Conservation (phyloP, 169 alveolate genomes). For the Plasmodium reichenowi region DNA sequence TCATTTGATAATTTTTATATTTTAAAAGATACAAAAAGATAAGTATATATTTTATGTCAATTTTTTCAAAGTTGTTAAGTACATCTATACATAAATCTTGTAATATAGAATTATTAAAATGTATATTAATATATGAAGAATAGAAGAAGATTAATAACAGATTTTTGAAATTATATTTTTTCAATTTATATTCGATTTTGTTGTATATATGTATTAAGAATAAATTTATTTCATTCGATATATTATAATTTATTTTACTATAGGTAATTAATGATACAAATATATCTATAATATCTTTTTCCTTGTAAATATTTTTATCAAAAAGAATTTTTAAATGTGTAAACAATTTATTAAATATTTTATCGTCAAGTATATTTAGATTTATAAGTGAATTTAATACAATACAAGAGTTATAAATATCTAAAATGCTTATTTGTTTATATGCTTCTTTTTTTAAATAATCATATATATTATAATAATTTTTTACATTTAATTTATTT, state of each 20-base stretch:
- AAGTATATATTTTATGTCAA: slow-evolving; percentile 18
- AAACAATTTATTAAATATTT: slow-evolving; percentile 28
- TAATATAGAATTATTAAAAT: slow-evolving; percentile 13
- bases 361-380: slow-evolving; percentile 40
- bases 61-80: slow-evolving; percentile 28
- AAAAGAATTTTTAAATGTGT: slow-evolving; percentile 39
- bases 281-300: slow-evolving; percentile 62
- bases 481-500: slow-evolving; percentile 35
- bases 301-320: slow-evolving; percentile 63
- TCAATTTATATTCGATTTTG: slow-evolving; percentile 27
- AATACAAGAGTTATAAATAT: slow-evolving; percentile 51
- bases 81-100: slow-evolving; percentile 67
- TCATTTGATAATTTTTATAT: slow-evolving; percentile 32
- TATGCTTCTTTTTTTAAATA: slow-evolving; percentile 25
- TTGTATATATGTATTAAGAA: slow-evolving; percentile 28
- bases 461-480: slow-evolving; percentile 62
- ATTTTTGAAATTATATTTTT: slow-evolving; percentile 37
- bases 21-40: slow-evolving; percentile 44
- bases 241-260: slow-evolving; percentile 7
- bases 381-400: slow-evolving; percentile 34
- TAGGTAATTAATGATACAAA: slow-evolving; percentile 18
- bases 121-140: slow-evolving; percentile 46
- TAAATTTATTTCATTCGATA: slow-evolving; percentile 13
- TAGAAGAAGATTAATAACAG: slow-evolving; percentile 38
- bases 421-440: slow-evolving; percentile 9